Base-by-base conservation (phyloP, 2,329 filamentous ascomycete genomes). In the Lizonia empirigonia region DNA sequence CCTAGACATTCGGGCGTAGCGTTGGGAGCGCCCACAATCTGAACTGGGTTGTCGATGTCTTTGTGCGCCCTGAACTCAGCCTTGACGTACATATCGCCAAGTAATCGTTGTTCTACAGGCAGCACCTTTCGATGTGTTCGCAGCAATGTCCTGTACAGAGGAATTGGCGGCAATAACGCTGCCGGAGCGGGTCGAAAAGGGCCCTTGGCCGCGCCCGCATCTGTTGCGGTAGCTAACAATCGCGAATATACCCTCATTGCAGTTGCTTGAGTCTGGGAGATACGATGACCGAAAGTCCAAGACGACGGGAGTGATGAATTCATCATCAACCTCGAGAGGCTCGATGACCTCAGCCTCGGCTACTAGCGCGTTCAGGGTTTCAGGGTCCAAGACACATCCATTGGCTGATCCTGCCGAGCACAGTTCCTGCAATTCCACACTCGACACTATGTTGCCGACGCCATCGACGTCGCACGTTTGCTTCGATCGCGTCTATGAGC, bases 61-160 rank as follows among this genome's bases (percentile, higher is more conserved):
- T 82, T 83, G 69, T 97, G 94, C 1, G 89, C 88, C 53, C 90
- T 83, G 64, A 97, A 99, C 77, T 99, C 94, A 36, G 85, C 84
- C 77, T 95, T 97, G 72, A 97, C 81, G 74, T 97, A 99, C 72
- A 91, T 85, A 69, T 99, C 94, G 4, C 94, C 94, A 7, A 99
- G 77, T 4, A 96, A 50, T 27, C 94, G 85, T 85, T 84, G 80
- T 59, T 96, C 88, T 1, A 75, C 64, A 0, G 87, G 85, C 8
- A 99, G 78, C 64, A 88, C 82, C 67, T 87, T 90, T 61, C 94
- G 85, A 76, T 99, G 94, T 4, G 89, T 86, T 59, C 94, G 87
- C 23, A 99, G 80, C 20, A 99, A 77, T 27, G 94, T 86, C 53
- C 94, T 85, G 78, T 97, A 99, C 7, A 99, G 82, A 2, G 87